Base-by-base conservation (phyloP, 139 green algal species). In the Chlorella sp. region DNA sequence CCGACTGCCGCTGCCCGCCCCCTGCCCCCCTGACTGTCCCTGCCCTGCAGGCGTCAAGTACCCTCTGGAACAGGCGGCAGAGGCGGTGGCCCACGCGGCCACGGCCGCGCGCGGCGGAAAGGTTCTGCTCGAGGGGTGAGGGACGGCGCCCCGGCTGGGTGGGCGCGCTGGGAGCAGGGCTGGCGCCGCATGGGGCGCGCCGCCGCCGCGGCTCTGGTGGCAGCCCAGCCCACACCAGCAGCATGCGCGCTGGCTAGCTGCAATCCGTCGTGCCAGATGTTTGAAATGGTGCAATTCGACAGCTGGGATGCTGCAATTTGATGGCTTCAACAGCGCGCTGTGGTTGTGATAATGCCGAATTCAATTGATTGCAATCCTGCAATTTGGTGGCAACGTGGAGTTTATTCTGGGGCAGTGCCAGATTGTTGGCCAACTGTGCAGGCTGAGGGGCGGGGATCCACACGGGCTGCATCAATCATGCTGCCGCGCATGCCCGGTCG, bases 111-210 rank as follows among this genome's bases (percentile, higher is more conserved):
- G 82, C n/a, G 79, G 79, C n/a, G 79, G 79, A 67, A 87, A 87
- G 63, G 67, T 84, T 27, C 67, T 87, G 29, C 48, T 87, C 43
- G 80, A 81, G 65, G 79, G 74, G 41, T 84, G 60, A 71, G 53
- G 62, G 40, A 4, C 9, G 64, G 0, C 1, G 38, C 7, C 23
- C 36, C 8, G 9, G 11, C n/a, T 25, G 19, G 35, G 7, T 19
- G 31, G 38, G 36, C 21, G 31, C 9, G 12, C n/a, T 31, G 61
- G 59, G n/a, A 45, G 9, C 31, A 29, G n/a, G 59, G 7, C 59
- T 8, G 31, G 46, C 46, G 14, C 14, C 14, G 46, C 17, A 55
- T 27, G 14, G 17, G 14, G 46, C 14, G 46, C 14, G 17, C 14
- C 14, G 14, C 46, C 46, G 14, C 14, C 14, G 14, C 17, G 17